Evolutionary conservation across 2,329 filamentous ascomycete genomes (phyloP).

Genomic region (Acephala macrosclerotiorum): DNA sequence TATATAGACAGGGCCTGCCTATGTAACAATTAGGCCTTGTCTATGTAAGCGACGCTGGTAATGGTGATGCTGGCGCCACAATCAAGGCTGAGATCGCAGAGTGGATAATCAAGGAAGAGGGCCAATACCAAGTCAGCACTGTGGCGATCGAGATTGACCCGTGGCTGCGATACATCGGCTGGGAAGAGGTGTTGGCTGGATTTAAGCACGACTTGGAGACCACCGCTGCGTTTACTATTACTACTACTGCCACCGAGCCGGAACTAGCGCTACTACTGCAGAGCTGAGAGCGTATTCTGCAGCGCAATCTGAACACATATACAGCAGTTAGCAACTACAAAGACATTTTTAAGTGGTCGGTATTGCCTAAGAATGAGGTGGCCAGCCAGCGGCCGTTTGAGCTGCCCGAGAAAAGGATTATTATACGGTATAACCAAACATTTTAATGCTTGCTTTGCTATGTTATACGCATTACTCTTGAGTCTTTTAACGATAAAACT

Average conservation of each 20-base stretch:
- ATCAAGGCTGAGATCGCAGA: neutral
- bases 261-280: neutral
- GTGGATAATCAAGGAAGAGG: conserved; percentile 1
- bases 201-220: neutral
- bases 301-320: neutral
- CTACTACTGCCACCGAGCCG: neutral
- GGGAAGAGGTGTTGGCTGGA: neutral
- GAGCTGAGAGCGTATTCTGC: neutral
- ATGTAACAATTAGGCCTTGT: no score
- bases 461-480: neutral
- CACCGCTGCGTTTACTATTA: neutral
- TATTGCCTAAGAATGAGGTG: neutral
- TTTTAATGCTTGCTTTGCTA: neutral
- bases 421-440: neutral
- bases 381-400: neutral
- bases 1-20: no score
- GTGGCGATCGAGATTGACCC: neutral
- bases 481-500: neutral
- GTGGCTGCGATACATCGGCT: neutral
- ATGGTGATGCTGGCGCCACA: neutral
- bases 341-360: neutral
- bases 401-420: neutral
- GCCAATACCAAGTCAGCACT: neutral
- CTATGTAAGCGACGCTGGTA: no score
- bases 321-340: neutral